Percentiles rank a stretch among this genome's conserved stretches.
These are phyloP conservation scores for Rosa chinensis DNA, from an alignment of 306 rosid species.

Conservation along the genomic window DNA sequence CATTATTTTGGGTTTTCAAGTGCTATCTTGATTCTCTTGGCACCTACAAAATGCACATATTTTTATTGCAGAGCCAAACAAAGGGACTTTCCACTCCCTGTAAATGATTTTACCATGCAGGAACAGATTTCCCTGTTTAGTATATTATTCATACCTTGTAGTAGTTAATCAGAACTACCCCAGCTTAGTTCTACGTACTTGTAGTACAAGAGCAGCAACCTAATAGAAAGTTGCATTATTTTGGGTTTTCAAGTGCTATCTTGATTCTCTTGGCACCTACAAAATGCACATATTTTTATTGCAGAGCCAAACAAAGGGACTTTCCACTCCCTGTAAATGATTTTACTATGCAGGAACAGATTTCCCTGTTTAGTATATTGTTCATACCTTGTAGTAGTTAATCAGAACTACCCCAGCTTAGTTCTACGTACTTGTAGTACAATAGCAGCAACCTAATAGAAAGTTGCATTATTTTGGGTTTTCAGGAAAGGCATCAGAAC, in stretches of 20 bases:
- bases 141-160: neutral
- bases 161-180: neutral
- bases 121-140: neutral
- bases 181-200: neutral
- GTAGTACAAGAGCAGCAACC: neutral
- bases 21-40: neutral
- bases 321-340: neutral
- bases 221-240: neutral
- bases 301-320: neutral
- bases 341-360: neutral
- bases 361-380: neutral
- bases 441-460: neutral
- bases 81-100: neutral
- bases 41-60: no score
- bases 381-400: neutral
- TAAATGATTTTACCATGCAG: neutral
- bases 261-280: neutral
- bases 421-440: neutral
- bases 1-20: slow-evolving; percentile 34
- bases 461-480: slow-evolving; percentile 17
- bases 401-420: neutral
- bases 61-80: neutral
- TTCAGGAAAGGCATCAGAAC: slow-evolving; percentile 72
- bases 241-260: slow-evolving; percentile 22
- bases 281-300: no score